These are phyloP conservation scores for Dysphania ambrosioides DNA, from an alignment of 148 eudicot species.

Conservation along the genomic window DNA sequence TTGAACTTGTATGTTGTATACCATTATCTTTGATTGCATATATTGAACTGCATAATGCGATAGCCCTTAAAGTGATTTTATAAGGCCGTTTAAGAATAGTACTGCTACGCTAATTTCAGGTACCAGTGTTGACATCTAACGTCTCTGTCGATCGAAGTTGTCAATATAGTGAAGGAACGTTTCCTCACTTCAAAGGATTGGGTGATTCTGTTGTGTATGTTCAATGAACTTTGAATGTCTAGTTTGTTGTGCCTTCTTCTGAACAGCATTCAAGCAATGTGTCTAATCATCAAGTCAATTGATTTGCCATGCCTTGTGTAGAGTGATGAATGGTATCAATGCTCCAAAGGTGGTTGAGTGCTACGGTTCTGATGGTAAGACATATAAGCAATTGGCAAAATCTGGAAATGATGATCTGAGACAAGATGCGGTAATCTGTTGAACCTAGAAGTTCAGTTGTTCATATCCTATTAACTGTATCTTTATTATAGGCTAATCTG, in stretches of 20 bases:
- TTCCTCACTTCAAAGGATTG: constrained; percentile 90
- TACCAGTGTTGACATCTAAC: constrained; percentile 86
- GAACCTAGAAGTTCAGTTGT: constrained; percentile 6
- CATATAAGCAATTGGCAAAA: constrained; percentile 90
- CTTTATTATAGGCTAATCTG: not conserved
- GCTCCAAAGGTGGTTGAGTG: constrained; percentile 98
- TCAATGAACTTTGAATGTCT: constrained; percentile 11
- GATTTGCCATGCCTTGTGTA: constrained; percentile 32
- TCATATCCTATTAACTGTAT: not conserved
- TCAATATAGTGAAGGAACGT: constrained; percentile 77
- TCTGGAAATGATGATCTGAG: constrained; percentile 98
- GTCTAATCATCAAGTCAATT: constrained; percentile 15
- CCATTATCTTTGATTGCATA: not conserved
- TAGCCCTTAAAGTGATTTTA: not conserved
- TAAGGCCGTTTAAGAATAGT: not conserved
- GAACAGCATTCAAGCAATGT: constrained; percentile 4
- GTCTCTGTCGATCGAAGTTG: constrained; percentile 76
- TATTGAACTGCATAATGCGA: not conserved
- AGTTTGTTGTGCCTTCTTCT: constrained; percentile 9
- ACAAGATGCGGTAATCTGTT: constrained; percentile 94
- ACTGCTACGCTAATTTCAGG: constrained; percentile 41
- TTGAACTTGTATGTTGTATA: constrained; percentile 74
- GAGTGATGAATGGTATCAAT: constrained; percentile 99
- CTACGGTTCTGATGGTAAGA: constrained; percentile 92
- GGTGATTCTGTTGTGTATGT: constrained; percentile 87